Evolutionary conservation across 2,329 filamentous ascomycete genomes (phyloP).

Genomic region (Sporothrix globosa): DNA sequence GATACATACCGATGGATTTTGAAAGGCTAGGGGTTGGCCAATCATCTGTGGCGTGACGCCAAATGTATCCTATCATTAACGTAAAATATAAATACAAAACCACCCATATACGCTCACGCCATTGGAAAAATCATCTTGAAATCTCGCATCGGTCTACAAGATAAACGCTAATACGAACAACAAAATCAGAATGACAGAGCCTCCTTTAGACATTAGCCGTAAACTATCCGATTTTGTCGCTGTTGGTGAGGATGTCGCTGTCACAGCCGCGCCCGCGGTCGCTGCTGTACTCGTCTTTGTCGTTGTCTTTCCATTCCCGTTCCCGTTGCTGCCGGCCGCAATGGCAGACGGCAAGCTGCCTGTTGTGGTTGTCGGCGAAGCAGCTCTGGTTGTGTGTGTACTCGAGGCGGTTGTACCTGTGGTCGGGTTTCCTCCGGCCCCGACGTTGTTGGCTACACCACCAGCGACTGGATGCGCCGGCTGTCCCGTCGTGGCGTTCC

Average conservation of each 20-base stretch:
- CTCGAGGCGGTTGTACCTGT: not conserved
- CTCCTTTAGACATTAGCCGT: not conserved
- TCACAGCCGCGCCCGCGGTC: not conserved
- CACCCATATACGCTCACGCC: too few relatives aligned
- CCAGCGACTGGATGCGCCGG: slow-evolving; percentile 28
- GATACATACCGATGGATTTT: too few relatives aligned
- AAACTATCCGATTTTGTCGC: not conserved
- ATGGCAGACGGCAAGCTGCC: not conserved
- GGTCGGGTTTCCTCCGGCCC: not conserved
- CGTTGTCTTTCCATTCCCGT: not conserved
- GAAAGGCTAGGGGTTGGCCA: too few relatives aligned
- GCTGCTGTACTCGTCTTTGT: not conserved
- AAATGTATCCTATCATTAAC: too few relatives aligned
- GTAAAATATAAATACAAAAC: too few relatives aligned
- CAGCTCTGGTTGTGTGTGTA: not conserved
- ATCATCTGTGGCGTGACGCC: too few relatives aligned
- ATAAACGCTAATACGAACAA: not conserved
- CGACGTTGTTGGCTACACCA: not conserved
- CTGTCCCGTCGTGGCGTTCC: slow-evolving; percentile 43
- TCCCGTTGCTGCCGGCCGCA: not conserved
- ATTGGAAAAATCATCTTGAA: too few relatives aligned
- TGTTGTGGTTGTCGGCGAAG: not conserved
- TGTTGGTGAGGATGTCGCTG: not conserved
- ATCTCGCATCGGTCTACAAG: not conserved
- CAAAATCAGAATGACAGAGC: not conserved